Evolutionary conservation across 1,284 basidiomycete species (phyloP).

Genomic region (Cystobasidium sp.): DNA sequence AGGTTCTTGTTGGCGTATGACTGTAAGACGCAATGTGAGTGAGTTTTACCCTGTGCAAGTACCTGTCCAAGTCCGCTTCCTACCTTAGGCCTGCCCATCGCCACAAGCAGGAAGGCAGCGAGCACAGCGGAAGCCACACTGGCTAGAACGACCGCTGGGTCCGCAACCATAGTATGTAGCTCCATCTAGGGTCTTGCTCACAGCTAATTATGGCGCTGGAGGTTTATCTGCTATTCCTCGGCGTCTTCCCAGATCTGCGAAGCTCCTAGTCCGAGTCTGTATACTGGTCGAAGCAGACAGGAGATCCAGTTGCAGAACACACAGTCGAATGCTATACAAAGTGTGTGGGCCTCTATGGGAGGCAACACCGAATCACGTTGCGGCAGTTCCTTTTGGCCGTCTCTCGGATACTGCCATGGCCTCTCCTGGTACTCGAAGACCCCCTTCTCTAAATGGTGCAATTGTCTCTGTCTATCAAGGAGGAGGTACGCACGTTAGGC

Average conservation of each 20-base stretch:
- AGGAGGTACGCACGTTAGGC: constrained; percentile 1
- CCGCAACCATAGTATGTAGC: constrained; percentile 1
- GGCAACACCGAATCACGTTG: no score
- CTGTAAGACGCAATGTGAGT: neutral
- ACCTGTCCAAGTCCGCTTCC: no score
- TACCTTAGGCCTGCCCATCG: constrained; percentile 18
- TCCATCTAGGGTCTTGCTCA: neutral
- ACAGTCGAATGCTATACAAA: no score
- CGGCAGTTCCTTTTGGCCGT: no score
- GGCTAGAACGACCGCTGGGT: constrained; percentile 18
- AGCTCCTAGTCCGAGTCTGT: no score
- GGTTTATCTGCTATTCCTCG: neutral
- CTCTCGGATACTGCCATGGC: no score
- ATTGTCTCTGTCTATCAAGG: constrained; percentile 41
- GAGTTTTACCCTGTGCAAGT: no score
- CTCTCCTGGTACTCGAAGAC: no score
- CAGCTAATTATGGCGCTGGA: neutral
- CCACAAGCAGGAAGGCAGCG: constrained; percentile 10
- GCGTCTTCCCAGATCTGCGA: neutral
- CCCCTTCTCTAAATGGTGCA: constrained; percentile 1
- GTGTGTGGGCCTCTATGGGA: no score
- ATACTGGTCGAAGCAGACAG: no score
- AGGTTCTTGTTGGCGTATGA: constrained; percentile 26
- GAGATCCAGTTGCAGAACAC: no score
- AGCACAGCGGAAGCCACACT: constrained; percentile 23